Evolutionary conservation across 2,329 filamentous ascomycete genomes (phyloP), one percentile per base, ranked within the genome.

Genomic region (Massarina eburnea): DNA sequence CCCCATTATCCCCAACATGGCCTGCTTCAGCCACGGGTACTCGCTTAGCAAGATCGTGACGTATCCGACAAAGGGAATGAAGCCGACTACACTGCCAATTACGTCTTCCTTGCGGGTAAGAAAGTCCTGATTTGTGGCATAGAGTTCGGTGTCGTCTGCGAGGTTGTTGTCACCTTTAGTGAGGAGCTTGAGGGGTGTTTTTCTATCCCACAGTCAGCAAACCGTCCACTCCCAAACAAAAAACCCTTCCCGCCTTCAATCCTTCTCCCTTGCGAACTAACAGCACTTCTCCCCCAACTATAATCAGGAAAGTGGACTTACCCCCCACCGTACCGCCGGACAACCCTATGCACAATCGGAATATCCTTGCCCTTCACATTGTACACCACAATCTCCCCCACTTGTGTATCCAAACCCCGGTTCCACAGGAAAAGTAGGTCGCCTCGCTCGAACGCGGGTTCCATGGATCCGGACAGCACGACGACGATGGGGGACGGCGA

Each of bases 121-220:
- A 68, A 89, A 95, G 65, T 89, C 88, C 73, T 99, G 92, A 15
- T 88, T 89, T 30, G 78, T 77, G 2, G 94, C 91, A 69, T 96
- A 96, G 15, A 88, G 80, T 67, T 96, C 91, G 14, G 90, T 95
- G 69, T 99, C 94, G 71, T 97, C 92, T 33, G 89, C 88, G 7
- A 83, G 73, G 69, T 99, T 99, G 78, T 97, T 99, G 74, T 99
- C 94, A 57, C 94, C 94, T 74, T 99, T 99, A 26, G 94, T 99
- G 45, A 99, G 81, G 17, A 99, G 82, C 65, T 89, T 74, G 26
- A 81, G 68, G 14, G 78, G 76, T 34, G 72, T 71, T 55, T 66
- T 62, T 45, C 76, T 80, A 21, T 35, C 20, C 14, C 21, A 15
- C 19, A 22, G 15, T 41, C 21, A 41, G 39, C 26, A 15, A n/a